Conservation (phyloP, 164 flowering plant genomes). For the Kalanchoe fedtschenkoi region DNA sequence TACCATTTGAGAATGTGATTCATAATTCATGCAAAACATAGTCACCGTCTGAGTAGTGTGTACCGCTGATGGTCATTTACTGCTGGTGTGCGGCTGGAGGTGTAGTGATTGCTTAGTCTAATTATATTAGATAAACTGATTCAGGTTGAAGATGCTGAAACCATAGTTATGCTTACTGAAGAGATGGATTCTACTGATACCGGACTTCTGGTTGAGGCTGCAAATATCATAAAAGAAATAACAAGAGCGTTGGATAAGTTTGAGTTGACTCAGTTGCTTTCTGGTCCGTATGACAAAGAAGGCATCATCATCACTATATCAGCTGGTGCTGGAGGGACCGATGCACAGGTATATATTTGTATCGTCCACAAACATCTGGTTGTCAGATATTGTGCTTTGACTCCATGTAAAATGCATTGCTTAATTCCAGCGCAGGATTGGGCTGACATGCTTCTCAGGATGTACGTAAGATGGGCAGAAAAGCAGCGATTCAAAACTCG, state of each 20-base stretch:
- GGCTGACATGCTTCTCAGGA: conserved; percentile 99
- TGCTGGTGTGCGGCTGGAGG: too few relatives aligned
- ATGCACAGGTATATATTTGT: conserved; percentile 73
- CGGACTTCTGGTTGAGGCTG: conserved; percentile 81
- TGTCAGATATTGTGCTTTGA: not conserved
- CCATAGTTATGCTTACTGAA: conserved; percentile 72
- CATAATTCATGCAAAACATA: too few relatives aligned
- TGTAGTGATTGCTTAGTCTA: not conserved
- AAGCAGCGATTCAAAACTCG: conserved; percentile 74
- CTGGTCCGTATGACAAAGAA: conserved; percentile 96
- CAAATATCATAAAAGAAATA: conserved; percentile 39
- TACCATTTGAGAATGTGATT: not conserved
- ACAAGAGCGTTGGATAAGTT: conserved; percentile 67
- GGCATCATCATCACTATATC: conserved; percentile 77
- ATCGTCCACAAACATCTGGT: not conserved
- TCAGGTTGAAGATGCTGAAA: conserved; percentile 89
- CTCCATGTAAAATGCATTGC: conserved; percentile 20
- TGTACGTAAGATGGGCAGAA: conserved; percentile 99
- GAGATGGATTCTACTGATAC: conserved; percentile 83
- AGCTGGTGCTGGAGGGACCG: conserved; percentile 99
- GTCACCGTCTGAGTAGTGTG: too few relatives aligned
- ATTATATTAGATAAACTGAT: conserved; percentile 2
- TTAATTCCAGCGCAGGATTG: conserved; percentile 97
- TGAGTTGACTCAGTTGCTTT: conserved; percentile 84
- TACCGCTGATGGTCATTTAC: too few relatives aligned